Evolutionary conservation across 306 rosid species (phyloP).

Genomic region (Quercus alba): DNA sequence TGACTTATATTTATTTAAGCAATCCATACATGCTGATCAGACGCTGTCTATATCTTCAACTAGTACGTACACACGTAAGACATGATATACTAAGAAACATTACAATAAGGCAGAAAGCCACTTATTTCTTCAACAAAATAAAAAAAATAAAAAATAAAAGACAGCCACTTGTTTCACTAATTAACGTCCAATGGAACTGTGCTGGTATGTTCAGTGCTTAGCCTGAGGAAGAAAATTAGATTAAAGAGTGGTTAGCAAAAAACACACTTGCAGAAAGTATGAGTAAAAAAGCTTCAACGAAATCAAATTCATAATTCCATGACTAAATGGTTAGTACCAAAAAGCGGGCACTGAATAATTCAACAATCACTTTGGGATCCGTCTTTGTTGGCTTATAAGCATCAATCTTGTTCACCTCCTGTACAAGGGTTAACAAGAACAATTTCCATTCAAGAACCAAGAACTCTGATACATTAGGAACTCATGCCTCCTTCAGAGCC

Average conservation of each 20-base stretch:
- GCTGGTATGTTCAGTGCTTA: slow-evolving; percentile 25
- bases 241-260: neutral
- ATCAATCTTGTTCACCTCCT: slow-evolving; percentile 64
- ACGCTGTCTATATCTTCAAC: too few relatives aligned
- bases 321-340: slow-evolving; percentile 33
- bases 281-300: neutral
- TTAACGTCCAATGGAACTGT: neutral
- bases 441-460: slow-evolving; percentile 5
- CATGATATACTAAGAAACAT: too few relatives aligned
- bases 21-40: too few relatives aligned
- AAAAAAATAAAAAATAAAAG: too few relatives aligned
- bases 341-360: slow-evolving; percentile 40
- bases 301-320: neutral
- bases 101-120: too few relatives aligned
- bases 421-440: slow-evolving; percentile 13
- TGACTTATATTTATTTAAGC: too few relatives aligned
- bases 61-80: too few relatives aligned
- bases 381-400: slow-evolving; percentile 59
- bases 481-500: neutral
- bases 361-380: slow-evolving; percentile 44
- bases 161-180: too few relatives aligned
- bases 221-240: slow-evolving; percentile 25
- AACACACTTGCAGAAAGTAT: neutral
- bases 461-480: neutral
- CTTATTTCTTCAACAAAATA: too few relatives aligned